Conservation (phyloP, 257 asterid species). For the Scutellaria baicalensis region DNA sequence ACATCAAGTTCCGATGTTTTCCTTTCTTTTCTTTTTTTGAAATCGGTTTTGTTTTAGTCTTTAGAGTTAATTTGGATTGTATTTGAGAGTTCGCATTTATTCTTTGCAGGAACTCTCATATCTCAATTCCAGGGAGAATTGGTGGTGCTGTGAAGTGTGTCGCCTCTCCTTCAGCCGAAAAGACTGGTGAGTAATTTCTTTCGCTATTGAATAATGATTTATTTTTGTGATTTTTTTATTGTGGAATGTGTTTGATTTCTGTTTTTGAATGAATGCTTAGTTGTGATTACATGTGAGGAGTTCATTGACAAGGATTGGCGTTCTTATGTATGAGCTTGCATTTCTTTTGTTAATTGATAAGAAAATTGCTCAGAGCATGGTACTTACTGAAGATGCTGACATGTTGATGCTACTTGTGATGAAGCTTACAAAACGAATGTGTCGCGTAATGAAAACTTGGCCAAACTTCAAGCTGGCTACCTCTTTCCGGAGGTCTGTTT, state of each 20-base stretch:
- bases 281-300: neutral
- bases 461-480: constrained; percentile 96
- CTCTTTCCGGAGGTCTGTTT: constrained; percentile 89
- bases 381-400: constrained; percentile 7
- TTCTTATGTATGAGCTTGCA: neutral
- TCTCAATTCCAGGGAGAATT: constrained; percentile 37
- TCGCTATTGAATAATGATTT: neutral
- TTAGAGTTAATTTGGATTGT: neutral
- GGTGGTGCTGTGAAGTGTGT: constrained; percentile 50
- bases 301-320: neutral
- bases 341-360: neutral
- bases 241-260: neutral
- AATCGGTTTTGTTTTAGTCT: neutral
- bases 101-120: constrained; percentile 39
- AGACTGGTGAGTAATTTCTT: constrained; percentile 42
- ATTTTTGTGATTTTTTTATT: neutral
- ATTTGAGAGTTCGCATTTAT: neutral
- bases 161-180: constrained; percentile 54
- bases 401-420: constrained; percentile 17
- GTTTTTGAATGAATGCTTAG: neutral
- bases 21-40: neutral
- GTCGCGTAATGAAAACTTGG: constrained; percentile 77
- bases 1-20: constrained; percentile 27
- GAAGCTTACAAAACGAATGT: constrained; percentile 78
- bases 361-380: neutral